Percentiles rank a stretch among this genome's conserved stretches.
phyloP scores from a whole-genome alignment of 2,329 filamentous ascomycete genomes.

The Epichloe amarillans region DNA sequence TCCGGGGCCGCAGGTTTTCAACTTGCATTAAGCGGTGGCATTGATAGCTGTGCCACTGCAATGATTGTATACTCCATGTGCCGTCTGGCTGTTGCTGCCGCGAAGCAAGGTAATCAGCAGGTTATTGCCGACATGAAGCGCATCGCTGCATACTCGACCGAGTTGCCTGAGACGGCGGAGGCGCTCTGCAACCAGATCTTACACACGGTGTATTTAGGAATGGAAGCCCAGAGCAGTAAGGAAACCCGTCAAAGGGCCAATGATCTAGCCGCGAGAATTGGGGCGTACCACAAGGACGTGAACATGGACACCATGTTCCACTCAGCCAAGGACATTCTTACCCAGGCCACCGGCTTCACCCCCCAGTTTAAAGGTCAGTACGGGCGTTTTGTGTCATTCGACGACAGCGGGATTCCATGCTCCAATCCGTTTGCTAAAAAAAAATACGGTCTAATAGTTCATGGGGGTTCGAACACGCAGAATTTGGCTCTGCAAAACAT shows the following conservation, averaged over 20 bases:
- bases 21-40: conserved; percentile 39
- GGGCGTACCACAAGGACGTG: conserved; percentile 57
- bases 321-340: conserved; percentile 46
- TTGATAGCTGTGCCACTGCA: conserved; percentile 38
- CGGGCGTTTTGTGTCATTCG: not conserved
- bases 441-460: conserved; percentile 15
- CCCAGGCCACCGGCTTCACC: conserved; percentile 41
- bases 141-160: conserved; percentile 6
- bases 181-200: conserved; percentile 34
- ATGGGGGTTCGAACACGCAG: conserved; percentile 44
- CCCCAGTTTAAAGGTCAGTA: conserved; percentile 41
- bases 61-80: conserved; percentile 35
- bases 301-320: conserved; percentile 47
- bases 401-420: not conserved
- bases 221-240: conserved; percentile 41
- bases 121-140: conserved; percentile 14
- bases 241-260: conserved; percentile 56
- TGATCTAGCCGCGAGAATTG: conserved; percentile 47
- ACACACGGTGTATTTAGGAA: conserved; percentile 47
- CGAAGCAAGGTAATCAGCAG: conserved; percentile 22
- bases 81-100: conserved; percentile 38
- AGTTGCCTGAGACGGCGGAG: conserved; percentile 41
- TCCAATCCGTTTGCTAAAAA: conserved; percentile 2
- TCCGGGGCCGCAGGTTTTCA: conserved; percentile 39
- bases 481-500: conserved; percentile 55